Evolutionary conservation across 2,329 filamentous ascomycete species (phyloP).

Genomic region (Fusarium coffeatum): DNA sequence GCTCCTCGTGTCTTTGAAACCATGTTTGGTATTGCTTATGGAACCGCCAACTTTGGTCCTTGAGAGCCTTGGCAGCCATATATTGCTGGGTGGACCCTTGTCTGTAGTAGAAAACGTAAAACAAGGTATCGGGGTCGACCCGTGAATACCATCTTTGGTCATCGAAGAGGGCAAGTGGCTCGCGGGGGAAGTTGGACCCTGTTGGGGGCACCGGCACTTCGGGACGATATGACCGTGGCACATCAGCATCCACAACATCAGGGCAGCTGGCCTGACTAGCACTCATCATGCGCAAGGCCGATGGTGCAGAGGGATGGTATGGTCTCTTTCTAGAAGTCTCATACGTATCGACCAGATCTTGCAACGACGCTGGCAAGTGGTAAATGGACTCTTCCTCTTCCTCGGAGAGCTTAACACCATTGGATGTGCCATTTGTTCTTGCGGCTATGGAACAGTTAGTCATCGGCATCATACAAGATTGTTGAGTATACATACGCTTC

Average conservation of each 20-base stretch:
- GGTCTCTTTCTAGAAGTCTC: slow-evolving; percentile 82
- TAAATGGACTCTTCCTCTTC: slow-evolving; percentile 84
- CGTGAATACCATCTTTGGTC: slow-evolving; percentile 87
- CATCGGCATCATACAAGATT: background rate
- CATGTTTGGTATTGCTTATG: slow-evolving; percentile 99
- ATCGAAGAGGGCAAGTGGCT: slow-evolving; percentile 91
- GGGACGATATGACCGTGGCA: slow-evolving; percentile 85
- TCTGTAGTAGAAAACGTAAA: slow-evolving; percentile 99
- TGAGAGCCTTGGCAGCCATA: slow-evolving; percentile 93
- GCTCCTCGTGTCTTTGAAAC: slow-evolving; percentile 98
- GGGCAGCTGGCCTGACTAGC: slow-evolving; percentile 80
- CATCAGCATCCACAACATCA: slow-evolving; percentile 81
- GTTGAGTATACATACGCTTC: slow-evolving; percentile 54
- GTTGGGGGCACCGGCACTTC: slow-evolving; percentile 80
- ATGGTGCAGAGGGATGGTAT: slow-evolving; percentile 69
- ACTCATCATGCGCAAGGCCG: slow-evolving; percentile 79
- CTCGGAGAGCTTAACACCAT: slow-evolving; percentile 61
- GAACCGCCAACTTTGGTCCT: slow-evolving; percentile 98
- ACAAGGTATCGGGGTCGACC: slow-evolving; percentile 95
- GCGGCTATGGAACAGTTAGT: slow-evolving; percentile 47
- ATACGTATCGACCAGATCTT: slow-evolving; percentile 91
- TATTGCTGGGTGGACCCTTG: slow-evolving; percentile 97
- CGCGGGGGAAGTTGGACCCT: slow-evolving; percentile 87
- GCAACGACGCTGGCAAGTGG: slow-evolving; percentile 87
- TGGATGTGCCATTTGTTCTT: slow-evolving; percentile 64